Base-by-base conservation (phyloP, 1,284 basidiomycete genomes). In the Sphaerobolus stellatus region DNA sequence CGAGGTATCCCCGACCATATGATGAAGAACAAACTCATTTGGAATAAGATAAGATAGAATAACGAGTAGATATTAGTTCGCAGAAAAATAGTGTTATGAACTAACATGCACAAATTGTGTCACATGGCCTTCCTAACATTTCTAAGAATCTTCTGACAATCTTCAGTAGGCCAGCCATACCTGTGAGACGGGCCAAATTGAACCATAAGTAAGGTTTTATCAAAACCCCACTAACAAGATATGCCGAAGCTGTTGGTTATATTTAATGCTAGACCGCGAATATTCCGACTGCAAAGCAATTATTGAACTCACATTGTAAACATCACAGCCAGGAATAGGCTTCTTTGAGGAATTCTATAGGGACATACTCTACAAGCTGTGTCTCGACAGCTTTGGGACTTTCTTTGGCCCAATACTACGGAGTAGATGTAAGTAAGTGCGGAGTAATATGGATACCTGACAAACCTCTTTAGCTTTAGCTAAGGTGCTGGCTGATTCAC, bases 311-410 rank as follows among this genome's bases (percentile, higher is more conserved):
- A 79, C 78, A 59, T 77, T 77, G 58, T 79, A 81, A 11, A 75
- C 66, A 48, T 80, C 73, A 31, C 72, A 71, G 1, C 65, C 70
- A 18, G 61, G 54, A 16, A 75, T 68, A 1, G 77, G 77, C 56
- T 43, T 72, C 70, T 34, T 64, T 62, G 33, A 81, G 73, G 63
- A 79, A 81, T 58, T 81, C 72, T n/a, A 80, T 61, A 2, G 71
- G 57, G 22, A 70, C 60, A 45, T 79, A 75, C 24, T 70, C 58
- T 5, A 79, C 66, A 4, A 64, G 66, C 3, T 67, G 64, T 22
- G 68, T 64, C 29, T 65, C 55, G 33, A 78, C 54, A 0, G 68
- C 71, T 24, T 67, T 64, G 0, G 73, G 72, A 1, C 61, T 67
- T 8, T 71, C 64, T 38, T 58, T 62, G 2, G 59, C 57, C 75